Evolutionary conservation across 805 yeast genomes (phyloP), one percentile per base, ranked within the genome.

Genomic region (Nakazawaea wickerhamii): DNA sequence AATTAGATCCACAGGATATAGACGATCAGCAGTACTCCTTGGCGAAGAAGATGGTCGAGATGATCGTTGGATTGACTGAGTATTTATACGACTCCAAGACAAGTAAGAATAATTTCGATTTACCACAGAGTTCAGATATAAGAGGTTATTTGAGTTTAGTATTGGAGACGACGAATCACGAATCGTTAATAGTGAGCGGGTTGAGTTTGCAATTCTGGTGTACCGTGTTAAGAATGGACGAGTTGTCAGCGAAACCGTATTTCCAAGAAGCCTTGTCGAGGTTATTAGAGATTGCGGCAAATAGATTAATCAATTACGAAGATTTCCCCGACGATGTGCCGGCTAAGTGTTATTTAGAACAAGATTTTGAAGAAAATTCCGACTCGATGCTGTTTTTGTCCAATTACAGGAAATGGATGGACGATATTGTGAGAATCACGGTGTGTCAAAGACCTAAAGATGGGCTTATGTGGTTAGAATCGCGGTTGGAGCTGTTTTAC

Each of bases 171-270:
- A 85, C 96, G 0, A 75, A 71, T 53, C 93, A 88, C 55, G 84
- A 87, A 20, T 85, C 95, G 53, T 70, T 93, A 43, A 82, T 91
- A n/a, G 81, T 91, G 3, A 83, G 95, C 39, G 96, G 96, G 0
- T 70, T 93, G 14, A 85, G 96, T 0, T 64, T 93, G 40, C 96
- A 89, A 58, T 84, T 93, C 66, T 95, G 99, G 99, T 88, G 95
- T 47, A 77, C 91, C 2, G 78, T 91, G 50, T 65, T 95, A 40
- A 73, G 99, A 53, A 77, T 81, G 44, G 96, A 89, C 51, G 86
- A 81, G 46, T 67, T 84, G 36, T 70, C 81, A 46, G 76, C 78
- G 10, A 73, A 71, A 49, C 67, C 70, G 5, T 73, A 76, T 34
- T 77, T 84, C 32, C 70, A 71, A 40, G 64, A 64, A 6, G 61